Evolutionary conservation across 176 grass and related monocot genomes (phyloP).

Genomic region (Leersia perrieri): DNA sequence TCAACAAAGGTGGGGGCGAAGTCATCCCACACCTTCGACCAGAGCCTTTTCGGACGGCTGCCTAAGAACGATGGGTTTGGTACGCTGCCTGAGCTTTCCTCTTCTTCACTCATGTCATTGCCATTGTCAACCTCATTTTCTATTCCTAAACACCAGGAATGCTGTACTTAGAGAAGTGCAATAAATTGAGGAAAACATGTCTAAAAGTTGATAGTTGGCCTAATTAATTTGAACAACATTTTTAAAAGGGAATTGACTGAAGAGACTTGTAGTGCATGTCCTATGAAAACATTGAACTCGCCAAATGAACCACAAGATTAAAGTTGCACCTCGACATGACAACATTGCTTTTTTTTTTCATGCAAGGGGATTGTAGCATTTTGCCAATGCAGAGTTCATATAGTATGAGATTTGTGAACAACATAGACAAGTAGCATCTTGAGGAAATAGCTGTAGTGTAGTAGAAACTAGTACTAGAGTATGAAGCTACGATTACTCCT

Average conservation of each 20-base stretch:
- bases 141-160: conserved; percentile 17
- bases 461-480: not conserved
- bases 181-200: not conserved
- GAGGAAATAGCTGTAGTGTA: not conserved
- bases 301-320: not conserved
- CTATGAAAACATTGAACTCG: not conserved
- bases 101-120: conserved; percentile 4
- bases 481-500: not conserved
- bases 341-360: not conserved
- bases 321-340: not conserved
- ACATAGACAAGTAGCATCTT: not conserved
- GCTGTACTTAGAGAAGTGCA: not conserved
- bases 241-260: not conserved
- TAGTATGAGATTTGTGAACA: not conserved
- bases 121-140: conserved; percentile 4
- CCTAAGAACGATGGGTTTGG: not conserved
- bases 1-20: conserved; percentile 29
- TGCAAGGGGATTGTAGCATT: not conserved
- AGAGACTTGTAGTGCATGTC: not conserved
- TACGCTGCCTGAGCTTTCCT: conserved; percentile 20
- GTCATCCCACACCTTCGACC: conserved; percentile 30
- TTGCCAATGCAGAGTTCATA: not conserved
- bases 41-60: conserved; percentile 7
- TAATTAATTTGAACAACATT: not conserved
- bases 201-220: not conserved